Evolutionary conservation across 2,329 filamentous ascomycete genomes (phyloP).

Genomic region (Ophiocordyceps unilateralis): DNA sequence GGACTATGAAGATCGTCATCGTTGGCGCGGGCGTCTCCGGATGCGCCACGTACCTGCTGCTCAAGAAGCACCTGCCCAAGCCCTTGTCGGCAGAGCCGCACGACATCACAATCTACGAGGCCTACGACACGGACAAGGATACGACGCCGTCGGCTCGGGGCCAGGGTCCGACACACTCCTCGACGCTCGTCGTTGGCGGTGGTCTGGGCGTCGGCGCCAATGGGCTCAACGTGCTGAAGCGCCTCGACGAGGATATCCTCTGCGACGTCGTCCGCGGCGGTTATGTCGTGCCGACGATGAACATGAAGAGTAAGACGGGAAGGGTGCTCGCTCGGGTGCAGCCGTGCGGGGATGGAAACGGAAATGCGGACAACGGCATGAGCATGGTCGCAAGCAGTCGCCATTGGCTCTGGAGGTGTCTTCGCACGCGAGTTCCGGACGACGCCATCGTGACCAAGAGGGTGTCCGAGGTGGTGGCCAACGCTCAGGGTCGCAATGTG

Average conservation of each 20-base stretch:
- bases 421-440: conserved; percentile 8
- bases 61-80: conserved; percentile 7
- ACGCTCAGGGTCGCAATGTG: conserved; percentile 4
- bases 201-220: conserved; percentile 9
- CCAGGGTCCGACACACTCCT: conserved; percentile 7
- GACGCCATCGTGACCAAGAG: conserved; percentile 6
- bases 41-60: conserved; percentile 8
- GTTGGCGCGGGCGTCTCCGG: conserved; percentile 11
- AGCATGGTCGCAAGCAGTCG: conserved; percentile 8
- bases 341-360: conserved; percentile 1
- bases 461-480: conserved; percentile 6
- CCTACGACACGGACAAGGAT: conserved; percentile 6
- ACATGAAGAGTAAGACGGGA: conserved; percentile 9
- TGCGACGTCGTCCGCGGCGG: conserved; percentile 7
- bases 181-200: conserved; percentile 9
- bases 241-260: conserved; percentile 8
- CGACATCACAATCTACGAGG: conserved; percentile 10
- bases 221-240: conserved; percentile 8
- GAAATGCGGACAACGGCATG: conserved; percentile 2
- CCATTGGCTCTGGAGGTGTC: conserved; percentile 8
- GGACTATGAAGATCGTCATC: conserved; percentile 9
- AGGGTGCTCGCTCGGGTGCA: conserved; percentile 6
- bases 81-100: conserved; percentile 1
- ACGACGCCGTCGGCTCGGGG: conserved; percentile 5
- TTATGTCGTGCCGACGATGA: conserved; percentile 7